A percentile compares a stretch with the other conserved stretches of the same genome.
These are phyloP conservation scores for Dryas drummondii DNA, from an alignment of 306 rosid genomes.

Conservation along the genomic window DNA sequence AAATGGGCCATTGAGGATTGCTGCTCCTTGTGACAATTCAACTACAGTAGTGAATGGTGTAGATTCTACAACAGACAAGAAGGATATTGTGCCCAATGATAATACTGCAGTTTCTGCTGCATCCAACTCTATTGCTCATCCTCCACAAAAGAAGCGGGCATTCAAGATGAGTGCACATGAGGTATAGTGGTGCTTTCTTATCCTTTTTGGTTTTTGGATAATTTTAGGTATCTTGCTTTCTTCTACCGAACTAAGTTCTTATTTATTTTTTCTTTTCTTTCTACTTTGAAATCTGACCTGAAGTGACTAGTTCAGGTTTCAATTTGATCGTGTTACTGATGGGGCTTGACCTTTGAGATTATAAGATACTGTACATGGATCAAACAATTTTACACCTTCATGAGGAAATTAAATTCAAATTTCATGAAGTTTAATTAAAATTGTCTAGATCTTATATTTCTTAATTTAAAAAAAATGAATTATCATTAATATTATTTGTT, in stretches of 20 bases:
- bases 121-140: constrained; percentile 31
- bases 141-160: constrained; percentile 55
- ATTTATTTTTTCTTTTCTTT: neutral
- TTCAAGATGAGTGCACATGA: constrained; percentile 88
- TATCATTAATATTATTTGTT: neutral
- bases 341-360: neutral
- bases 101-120: constrained; percentile 36
- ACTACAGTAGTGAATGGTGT: constrained; percentile 30
- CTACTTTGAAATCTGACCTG: neutral
- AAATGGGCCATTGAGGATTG: constrained; percentile 41
- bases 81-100: constrained; percentile 27
- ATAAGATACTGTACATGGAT: neutral
- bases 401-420: neutral
- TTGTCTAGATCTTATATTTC: neutral
- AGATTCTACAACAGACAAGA: constrained; percentile 29
- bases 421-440: neutral
- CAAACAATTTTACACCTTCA: too few species aligned
- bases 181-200: constrained; percentile 48
- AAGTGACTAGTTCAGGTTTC: neutral
- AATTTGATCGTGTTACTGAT: neutral
- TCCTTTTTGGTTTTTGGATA: neutral
- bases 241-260: neutral
- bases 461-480: neutral
- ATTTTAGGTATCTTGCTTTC: neutral
- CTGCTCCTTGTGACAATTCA: constrained; percentile 34